Evolutionary conservation across 2,329 filamentous ascomycete genomes (phyloP), one percentile per base, ranked within the genome.

Genomic region (Penicillium aurantiogriseum): DNA sequence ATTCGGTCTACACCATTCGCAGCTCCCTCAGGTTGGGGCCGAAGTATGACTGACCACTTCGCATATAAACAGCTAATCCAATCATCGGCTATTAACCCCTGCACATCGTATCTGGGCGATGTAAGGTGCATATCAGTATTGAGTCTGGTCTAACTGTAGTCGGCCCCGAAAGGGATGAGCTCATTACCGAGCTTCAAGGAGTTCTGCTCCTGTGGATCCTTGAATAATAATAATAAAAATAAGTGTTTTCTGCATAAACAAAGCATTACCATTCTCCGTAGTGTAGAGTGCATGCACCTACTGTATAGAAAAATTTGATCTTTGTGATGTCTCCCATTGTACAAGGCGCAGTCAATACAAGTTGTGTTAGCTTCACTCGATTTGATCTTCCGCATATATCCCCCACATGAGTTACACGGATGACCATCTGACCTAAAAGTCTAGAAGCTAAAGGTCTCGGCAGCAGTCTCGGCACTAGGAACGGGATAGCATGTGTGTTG

Each of bases 41-140:
- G 21, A 42, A 45, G 46, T 45, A 56, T 51, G 53, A 51, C 46
- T 51, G 53, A 51, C 46, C 40, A 40, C 31, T 52, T 47, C 36
- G 36, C 36, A 57, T 53, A 46, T n/a, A 10, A 29, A 47, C 29
- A 53, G 25, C 21, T 43, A 15, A 29, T 29, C 64, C 64, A 66
- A 66, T 65, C 63, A 66, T 33, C 33, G 47, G 19, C 25, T 54
- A 40, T 45, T 39, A 46, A 36, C 36, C 39, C 42, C 47, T 62
- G 58, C 39, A 54, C 48, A 56, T 58, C 55, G 54, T 56, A 52
- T 61, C 50, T 64, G 59, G 61, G 54, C 59, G 23, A 67, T 65
- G 64, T 64, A 66, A 66, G 63, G 64, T 54, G 65, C 60, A 67
- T 66, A 54, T 58, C 62, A 61, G 63, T 64, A 65, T 53, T 61